Evolutionary conservation across 768 basidiomycete genomes (phyloP).

Genomic region (Lentinula lateritia): DNA sequence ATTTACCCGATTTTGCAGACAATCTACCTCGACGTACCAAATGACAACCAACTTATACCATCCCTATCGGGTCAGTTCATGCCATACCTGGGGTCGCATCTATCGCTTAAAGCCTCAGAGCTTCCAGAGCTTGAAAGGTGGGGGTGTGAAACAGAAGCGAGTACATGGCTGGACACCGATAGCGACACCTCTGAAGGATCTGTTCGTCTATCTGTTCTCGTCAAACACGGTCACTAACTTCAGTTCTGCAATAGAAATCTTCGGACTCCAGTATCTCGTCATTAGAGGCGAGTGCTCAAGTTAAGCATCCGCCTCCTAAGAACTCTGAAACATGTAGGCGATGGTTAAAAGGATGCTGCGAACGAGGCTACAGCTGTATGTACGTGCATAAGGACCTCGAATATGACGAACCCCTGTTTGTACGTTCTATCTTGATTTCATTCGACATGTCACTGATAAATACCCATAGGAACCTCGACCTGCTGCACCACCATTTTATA

Average conservation of each 20-base stretch:
- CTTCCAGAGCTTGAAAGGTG: background rate
- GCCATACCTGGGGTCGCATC: background rate
- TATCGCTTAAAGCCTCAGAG: background rate
- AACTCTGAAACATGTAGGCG: constrained; percentile 18
- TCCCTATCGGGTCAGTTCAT: background rate
- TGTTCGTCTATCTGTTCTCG: background rate
- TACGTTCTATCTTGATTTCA: constrained; percentile 5
- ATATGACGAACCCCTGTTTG: constrained; percentile 11
- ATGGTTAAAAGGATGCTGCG: constrained; percentile 27
- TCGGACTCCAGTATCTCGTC: background rate
- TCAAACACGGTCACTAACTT: background rate
- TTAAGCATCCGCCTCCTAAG: constrained; percentile 14
- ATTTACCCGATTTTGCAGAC: background rate
- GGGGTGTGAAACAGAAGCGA: background rate
- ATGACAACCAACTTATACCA: background rate
- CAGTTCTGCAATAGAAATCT: background rate
- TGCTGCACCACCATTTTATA: constrained; percentile 5
- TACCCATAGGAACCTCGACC: background rate
- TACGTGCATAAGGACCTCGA: constrained; percentile 21
- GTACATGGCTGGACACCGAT: background rate
- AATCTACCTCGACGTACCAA: background rate
- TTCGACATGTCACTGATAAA: background rate
- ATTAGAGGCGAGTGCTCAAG: background rate
- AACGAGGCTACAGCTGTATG: constrained; percentile 15
- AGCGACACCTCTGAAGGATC: background rate